Base-by-base conservation (phyloP, 2,329 filamentous ascomycete species). In the Dichotomopilus funicola region DNA sequence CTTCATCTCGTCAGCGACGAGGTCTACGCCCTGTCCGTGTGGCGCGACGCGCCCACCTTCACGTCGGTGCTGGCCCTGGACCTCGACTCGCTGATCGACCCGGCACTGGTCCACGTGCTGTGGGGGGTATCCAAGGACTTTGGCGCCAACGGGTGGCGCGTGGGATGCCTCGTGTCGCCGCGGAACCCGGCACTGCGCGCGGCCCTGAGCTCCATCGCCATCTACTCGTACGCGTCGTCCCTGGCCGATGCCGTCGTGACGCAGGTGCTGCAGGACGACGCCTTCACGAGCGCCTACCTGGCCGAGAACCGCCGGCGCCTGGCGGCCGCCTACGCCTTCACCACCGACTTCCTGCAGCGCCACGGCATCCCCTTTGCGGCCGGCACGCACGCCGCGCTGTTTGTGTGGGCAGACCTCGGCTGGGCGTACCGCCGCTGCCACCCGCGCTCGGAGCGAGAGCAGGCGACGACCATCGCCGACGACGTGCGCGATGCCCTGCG, bases 81-180 rank as follows among this genome's bases (percentile, higher is more conserved):
- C 27, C 63, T 69, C 0, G 55, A 62, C 0, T 73, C 67, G 0
- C 61, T 78, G 36, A 78, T 83, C 36, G 74, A 82, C 55, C 69
- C 74, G 1, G 59, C 64, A 6, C 70, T 75, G 1, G 69, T 84
- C 0, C 81, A 85, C 63, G 74, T 80, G 1, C 65, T 80, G 27
- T 73, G 75, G 66, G 71, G 72, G 31, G 69, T 73, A 61, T 72
- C 68, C 50, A 75, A 78, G 61, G 79, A 82, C 64, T 84, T 83
- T 65, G 77, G 78, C 31, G 75, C 77, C 19, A 81, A 80, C 43
- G 81, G 81, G 0, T 66, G 82, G 6, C 74, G 80, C 0, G 59
- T 82, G 4, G 80, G 79, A 27, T 27, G 19, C 19, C 19, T 27
- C 19, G 19, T 27, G 19, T 27, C 19, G 19, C 19, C 19, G 19